Evolutionary conservation across 208 protist genomes (phyloP), one percentile per base, ranked within the genome.

Genomic region (Acanthamoeba pearcei): DNA sequence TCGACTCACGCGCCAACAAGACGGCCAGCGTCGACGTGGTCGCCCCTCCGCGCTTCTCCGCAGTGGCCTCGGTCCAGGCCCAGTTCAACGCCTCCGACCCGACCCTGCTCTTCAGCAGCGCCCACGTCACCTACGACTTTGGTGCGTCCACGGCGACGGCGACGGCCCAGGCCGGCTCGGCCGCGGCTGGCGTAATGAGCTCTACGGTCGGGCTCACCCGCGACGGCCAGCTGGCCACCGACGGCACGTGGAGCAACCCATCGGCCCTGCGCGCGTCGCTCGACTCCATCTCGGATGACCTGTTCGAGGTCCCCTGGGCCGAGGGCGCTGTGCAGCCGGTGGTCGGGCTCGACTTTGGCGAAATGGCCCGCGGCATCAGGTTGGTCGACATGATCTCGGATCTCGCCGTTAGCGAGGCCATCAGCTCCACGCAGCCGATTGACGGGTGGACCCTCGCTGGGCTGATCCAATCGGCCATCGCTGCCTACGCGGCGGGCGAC

Each of bases 111-210:
- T 89, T 89, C 49, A 62, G 17, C 49, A 24, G 19, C n/a, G 80
- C 80, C 29, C 5, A 62, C 38, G 60, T 89, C 55, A 38, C 42
- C 19, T 89, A 89, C 55, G 80, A 89, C 80, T 42, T 89, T 9
- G 51, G 17, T 19, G 35, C 72, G 3, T 46, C 72, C 29, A 51
- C 72, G 35, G 32, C 68, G 27, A 49, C 29, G 46, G 60, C 60
- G n/a, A 32, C 3, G 6, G 80, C 80, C n/a, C 32, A 24, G 46
- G 80, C 27, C 8, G 27, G 9, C 10, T 89, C 80, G 24, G 80
- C 38, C 29, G 9, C 60, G 80, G 17, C 24, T 8, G 19, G 22
- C 51, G 29, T 35, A 49, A 64, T 89, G 24, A 29, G 80, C 46
- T 10, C 17, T 9, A 55, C 32, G 24, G 55, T 89, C 6, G 80